Conservation (phyloP, 2,329 filamentous ascomycete species). For the Hypoxylon sp. region DNA sequence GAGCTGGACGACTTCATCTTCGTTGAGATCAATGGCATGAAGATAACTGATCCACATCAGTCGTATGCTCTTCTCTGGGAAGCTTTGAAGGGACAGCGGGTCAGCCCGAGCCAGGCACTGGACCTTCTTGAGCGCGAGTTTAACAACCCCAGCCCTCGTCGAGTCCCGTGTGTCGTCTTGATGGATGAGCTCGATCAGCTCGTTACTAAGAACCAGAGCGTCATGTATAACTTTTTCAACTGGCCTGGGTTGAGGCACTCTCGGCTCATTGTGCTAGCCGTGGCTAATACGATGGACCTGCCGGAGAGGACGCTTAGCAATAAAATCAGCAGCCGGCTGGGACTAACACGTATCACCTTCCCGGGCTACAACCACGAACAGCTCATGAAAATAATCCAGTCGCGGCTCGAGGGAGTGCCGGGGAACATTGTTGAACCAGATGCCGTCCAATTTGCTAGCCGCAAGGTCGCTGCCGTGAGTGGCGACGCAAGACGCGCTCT, state of each 20-base stretch:
- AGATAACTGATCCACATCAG: constrained; percentile 97
- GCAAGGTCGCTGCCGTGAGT: constrained; percentile 96
- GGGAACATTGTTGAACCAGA: constrained; percentile 93
- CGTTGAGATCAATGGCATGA: constrained; percentile 99
- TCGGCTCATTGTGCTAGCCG: constrained; percentile 93
- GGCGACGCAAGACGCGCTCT: constrained; percentile 93
- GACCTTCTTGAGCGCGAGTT: constrained; percentile 95
- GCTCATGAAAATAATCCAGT: constrained; percentile 96
- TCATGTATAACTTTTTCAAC: constrained; percentile 99
- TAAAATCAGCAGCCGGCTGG: constrained; percentile 94
- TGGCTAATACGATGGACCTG: constrained; percentile 99
- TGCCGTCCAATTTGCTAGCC: constrained; percentile 94
- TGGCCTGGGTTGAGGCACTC: constrained; percentile 95
- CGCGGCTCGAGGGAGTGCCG: constrained; percentile 88
- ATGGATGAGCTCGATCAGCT: constrained; percentile 99
- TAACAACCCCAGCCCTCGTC: constrained; percentile 87
- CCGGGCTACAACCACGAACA: constrained; percentile 98
- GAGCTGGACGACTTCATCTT: constrained; percentile 99
- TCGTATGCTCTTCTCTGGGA: constrained; percentile 97
- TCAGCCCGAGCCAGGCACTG: constrained; percentile 91
- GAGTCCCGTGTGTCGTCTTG: constrained; percentile 94
- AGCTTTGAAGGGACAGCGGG: constrained; percentile 91
- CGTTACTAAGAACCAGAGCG: constrained; percentile 98
- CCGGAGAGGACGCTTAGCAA: constrained; percentile 97
- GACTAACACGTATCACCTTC: constrained; percentile 95